Conservation (phyloP, 305 asterid genomes). For the Fraxinus albicans region DNA sequence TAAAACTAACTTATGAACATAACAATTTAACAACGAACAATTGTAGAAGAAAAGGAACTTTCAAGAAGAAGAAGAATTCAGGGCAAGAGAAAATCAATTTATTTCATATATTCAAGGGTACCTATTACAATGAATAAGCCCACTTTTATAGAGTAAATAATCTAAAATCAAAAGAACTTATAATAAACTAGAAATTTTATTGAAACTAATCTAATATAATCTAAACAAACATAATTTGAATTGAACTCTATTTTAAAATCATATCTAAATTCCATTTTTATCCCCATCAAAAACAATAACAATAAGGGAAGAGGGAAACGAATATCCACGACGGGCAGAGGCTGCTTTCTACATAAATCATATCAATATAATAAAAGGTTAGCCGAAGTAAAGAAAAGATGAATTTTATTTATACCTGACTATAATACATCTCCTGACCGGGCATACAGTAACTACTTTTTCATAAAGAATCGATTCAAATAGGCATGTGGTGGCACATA, state of each 20-base stretch:
- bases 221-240: not conserved
- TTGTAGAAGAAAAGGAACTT: not conserved
- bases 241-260: not conserved
- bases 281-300: not conserved
- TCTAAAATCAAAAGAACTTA: not conserved
- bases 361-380: not conserved
- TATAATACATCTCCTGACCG: not conserved
- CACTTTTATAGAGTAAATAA: not conserved
- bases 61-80: not conserved
- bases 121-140: not conserved
- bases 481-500: not conserved
- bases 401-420: not conserved
- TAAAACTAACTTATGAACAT: not conserved
- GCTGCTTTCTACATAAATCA: not conserved
- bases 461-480: not conserved
- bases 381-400: not conserved
- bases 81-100: not conserved
- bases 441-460: not conserved
- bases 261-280: too few species aligned
- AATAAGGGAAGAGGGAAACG: not conserved
- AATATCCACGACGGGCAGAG: not conserved
- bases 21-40: not conserved
- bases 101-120: not conserved
- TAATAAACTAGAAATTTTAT: not conserved
- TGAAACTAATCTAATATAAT: not conserved